phyloP scores from a whole-genome alignment of 805 yeast species.

The Ascoidea asiatica region DNA sequence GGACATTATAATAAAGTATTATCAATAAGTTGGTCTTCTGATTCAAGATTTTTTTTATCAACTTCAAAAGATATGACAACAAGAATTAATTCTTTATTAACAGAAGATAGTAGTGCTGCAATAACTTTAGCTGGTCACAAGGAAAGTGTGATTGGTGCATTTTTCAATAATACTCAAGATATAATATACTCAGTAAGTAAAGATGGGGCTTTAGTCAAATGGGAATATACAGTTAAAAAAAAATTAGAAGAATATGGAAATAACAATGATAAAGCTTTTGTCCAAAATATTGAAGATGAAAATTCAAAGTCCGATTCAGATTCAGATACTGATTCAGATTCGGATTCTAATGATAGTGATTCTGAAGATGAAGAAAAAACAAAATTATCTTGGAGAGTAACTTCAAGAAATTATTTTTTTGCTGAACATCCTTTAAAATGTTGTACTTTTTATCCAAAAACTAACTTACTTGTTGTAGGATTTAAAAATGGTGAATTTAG shows the following conservation, averaged over 20 bases:
- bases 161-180: constrained; percentile 80
- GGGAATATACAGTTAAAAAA: constrained; percentile 69
- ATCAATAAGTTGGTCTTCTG: constrained; percentile 78
- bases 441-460: constrained; percentile 65
- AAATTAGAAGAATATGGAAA: constrained; percentile 32
- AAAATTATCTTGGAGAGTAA: constrained; percentile 67
- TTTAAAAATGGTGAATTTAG: constrained; percentile 85
- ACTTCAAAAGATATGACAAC: constrained; percentile 87
- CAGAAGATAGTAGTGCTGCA: constrained; percentile 58
- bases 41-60: constrained; percentile 76
- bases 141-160: constrained; percentile 78
- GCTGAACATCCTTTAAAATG: constrained; percentile 56
- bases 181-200: constrained; percentile 81
- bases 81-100: constrained; percentile 62
- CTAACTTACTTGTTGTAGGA: constrained; percentile 75
- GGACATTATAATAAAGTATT: constrained; percentile 83
- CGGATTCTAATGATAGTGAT: background rate
- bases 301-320: too few relatives aligned
- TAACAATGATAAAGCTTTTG: constrained; percentile 26
- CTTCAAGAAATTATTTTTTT: constrained; percentile 61
- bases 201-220: constrained; percentile 87
- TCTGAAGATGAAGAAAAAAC: constrained; percentile 16
- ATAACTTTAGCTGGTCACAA: constrained; percentile 87
- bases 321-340: background rate
- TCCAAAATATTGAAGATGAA: constrained; percentile 26